These are phyloP conservation scores for Pleurotus salmoneostramineus DNA, from an alignment of 768 basidiomycete species.

Conservation along the genomic window DNA sequence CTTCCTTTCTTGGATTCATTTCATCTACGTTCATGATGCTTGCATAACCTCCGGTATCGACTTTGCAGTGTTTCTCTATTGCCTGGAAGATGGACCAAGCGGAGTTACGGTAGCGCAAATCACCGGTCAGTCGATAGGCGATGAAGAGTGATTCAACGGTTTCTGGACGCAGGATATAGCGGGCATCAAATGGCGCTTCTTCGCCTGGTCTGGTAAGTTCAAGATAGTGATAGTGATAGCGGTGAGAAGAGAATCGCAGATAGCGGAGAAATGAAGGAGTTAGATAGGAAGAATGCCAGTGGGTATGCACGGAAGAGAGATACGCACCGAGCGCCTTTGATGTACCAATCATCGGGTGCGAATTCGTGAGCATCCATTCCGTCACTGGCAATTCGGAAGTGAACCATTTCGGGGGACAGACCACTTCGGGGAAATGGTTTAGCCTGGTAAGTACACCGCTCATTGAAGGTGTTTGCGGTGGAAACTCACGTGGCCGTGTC, in stretches of 20 bases:
- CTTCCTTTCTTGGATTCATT: slow-evolving; percentile 62
- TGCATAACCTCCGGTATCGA: slow-evolving; percentile 81
- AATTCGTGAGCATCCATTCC: slow-evolving; percentile 37
- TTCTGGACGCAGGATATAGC: slow-evolving; percentile 94
- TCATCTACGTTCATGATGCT: slow-evolving; percentile 83
- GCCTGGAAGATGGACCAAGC: slow-evolving; percentile 91
- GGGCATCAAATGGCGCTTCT: slow-evolving; percentile 69
- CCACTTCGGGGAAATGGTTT: slow-evolving; percentile 43
- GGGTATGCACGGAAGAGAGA: neutral
- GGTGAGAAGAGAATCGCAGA: too few relatives aligned
- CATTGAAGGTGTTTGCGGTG: neutral
- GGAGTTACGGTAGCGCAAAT: slow-evolving; percentile 72
- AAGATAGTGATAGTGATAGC: neutral
- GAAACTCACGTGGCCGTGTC: slow-evolving; percentile 74
- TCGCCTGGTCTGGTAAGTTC: slow-evolving; percentile 25
- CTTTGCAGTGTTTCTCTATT: slow-evolving; percentile 77
- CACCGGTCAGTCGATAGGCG: slow-evolving; percentile 86
- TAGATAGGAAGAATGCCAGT: neutral
- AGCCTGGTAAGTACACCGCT: neutral
- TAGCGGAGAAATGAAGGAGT: neutral
- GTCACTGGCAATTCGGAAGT: slow-evolving; percentile 70
- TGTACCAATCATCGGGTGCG: slow-evolving; percentile 81
- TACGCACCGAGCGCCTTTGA: slow-evolving; percentile 71
- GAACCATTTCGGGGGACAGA: slow-evolving; percentile 84
- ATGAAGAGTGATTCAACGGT: slow-evolving; percentile 93